Base-by-base conservation (phyloP, 495 filamentous ascomycete genomes). In the Parachaetomium inaequale region DNA sequence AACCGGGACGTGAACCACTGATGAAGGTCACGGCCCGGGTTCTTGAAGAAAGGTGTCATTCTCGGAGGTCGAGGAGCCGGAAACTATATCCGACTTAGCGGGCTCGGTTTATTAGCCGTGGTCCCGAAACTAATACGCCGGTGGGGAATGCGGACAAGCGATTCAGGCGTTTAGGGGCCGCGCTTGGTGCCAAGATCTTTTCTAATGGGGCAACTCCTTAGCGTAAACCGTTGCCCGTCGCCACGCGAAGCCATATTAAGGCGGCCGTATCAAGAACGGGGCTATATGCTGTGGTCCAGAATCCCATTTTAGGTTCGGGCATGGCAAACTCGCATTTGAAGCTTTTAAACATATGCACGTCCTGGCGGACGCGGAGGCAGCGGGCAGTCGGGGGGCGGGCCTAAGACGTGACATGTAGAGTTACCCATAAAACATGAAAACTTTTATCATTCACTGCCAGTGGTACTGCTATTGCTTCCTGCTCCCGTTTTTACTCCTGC, bases 41-140 rank as follows among this genome's bases (percentile, higher is more conserved):
- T 60, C 23, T 60, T 61, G 23, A 60, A 15, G 49, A 28, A 67
- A 72, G 68, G 71, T 73, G 71, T 67, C 71, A 72, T 72, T 63
- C 65, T 73, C 71, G 71, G 71, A 73, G 55, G 59, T 26, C 28
- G 52, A 62, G 53, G 62, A 73, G 67, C 71, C 71, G 71, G 65
- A 58, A 66, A 29, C 71, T 64, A 55, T 46, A 66, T 72, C 54
- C 31, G 70, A 68, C 59, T 61, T 72, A 73, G 69, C 51, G 66
- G 63, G 40, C 46, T 65, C 46, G 50, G 25, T 23, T n/a, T 25
- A 47, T 55, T 66, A 66, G 47, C 64, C 64, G 64, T 55, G 17
- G 21, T 66, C 61, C 64, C 64, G 64, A 26, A 26, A 47, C 51
- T 23, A 54, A 56, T 11, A n/a, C 42, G 32, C 29, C 38, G 47